These are phyloP conservation scores for Saprolegnia parasitica DNA, from an alignment of 352 stramenopile genomes.

Conservation along the genomic window DNA sequence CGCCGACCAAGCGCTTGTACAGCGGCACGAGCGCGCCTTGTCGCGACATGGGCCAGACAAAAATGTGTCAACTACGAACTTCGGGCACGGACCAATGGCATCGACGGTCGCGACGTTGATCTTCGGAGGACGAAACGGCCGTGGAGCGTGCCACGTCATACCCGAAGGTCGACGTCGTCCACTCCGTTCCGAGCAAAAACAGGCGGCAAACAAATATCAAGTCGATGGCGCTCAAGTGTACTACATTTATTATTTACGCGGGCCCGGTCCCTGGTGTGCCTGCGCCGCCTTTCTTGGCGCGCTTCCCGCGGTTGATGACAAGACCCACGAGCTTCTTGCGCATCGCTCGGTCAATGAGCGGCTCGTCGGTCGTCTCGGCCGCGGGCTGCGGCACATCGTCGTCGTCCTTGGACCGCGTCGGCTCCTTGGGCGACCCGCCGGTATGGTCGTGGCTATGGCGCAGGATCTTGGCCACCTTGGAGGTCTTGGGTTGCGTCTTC, in stretches of 20 bases:
- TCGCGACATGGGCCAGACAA: background rate
- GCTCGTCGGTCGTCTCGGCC: conserved; percentile 42
- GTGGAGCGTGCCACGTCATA: too few species aligned
- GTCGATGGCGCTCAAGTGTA: too few species aligned
- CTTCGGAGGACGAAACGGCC: too few species aligned
- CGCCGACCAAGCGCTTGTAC: conserved; percentile 10
- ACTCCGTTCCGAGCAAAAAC: too few species aligned
- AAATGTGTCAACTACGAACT: background rate
- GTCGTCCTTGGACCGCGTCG: conserved; percentile 27
- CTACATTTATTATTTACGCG: too few species aligned
- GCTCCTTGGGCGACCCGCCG: background rate
- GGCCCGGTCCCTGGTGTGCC: background rate
- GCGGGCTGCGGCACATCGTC: conserved; percentile 31
- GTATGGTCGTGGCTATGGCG: conserved; percentile 11
- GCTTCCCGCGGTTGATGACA: conserved; percentile 72
- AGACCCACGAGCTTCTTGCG: conserved; percentile 79
- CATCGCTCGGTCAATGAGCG: conserved; percentile 70
- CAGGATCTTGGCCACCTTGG: conserved; percentile 23
- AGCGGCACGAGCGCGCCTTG: background rate
- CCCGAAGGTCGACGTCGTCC: too few species aligned
- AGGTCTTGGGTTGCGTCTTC: conserved; percentile 11
- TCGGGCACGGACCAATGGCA: background rate
- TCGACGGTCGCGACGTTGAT: too few species aligned
- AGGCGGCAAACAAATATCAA: too few species aligned
- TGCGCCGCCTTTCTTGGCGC: conserved; percentile 48